These are phyloP conservation scores for Cyclocybe aegerita DNA, from an alignment of 768 basidiomycete genomes.

Conservation along the genomic window DNA sequence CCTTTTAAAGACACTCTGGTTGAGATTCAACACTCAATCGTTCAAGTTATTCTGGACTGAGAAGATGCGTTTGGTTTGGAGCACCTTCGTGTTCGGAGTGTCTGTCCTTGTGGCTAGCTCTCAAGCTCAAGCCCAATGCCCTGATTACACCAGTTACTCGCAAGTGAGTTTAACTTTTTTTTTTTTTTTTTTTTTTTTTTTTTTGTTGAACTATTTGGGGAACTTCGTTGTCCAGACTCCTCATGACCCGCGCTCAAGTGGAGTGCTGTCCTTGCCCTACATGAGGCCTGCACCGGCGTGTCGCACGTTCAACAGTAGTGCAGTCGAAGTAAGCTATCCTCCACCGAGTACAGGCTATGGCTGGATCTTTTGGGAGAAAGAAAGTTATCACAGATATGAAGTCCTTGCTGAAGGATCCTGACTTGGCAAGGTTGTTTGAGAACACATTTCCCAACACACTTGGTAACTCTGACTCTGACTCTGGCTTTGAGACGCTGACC, in stretches of 20 bases:
- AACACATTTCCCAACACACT: conserved; percentile 84
- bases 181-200: background rate
- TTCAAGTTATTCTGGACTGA: conserved; percentile 7
- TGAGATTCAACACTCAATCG: background rate
- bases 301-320: conserved; percentile 73
- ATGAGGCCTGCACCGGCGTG: conserved; percentile 73
- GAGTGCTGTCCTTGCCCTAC: conserved; percentile 62
- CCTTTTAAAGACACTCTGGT: no score
- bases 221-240: conserved; percentile 37
- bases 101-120: conserved; percentile 24
- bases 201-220: conserved; percentile 3
- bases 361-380: conserved; percentile 29
- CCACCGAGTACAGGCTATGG: background rate
- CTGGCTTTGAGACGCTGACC: background rate
- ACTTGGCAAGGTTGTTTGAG: conserved; percentile 76
- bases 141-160: conserved; percentile 61
- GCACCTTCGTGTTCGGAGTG: conserved; percentile 15
- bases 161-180: conserved; percentile 31
- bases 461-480: conserved; percentile 37
- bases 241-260: conserved; percentile 59
- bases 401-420: conserved; percentile 68
- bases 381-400: conserved; percentile 78
- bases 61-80: conserved; percentile 15
- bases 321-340: conserved; percentile 57
- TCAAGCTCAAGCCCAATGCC: conserved; percentile 48